Evolutionary conservation across 116 monocot species (phyloP).

Genomic region (Phalaenopsis hybrid): DNA sequence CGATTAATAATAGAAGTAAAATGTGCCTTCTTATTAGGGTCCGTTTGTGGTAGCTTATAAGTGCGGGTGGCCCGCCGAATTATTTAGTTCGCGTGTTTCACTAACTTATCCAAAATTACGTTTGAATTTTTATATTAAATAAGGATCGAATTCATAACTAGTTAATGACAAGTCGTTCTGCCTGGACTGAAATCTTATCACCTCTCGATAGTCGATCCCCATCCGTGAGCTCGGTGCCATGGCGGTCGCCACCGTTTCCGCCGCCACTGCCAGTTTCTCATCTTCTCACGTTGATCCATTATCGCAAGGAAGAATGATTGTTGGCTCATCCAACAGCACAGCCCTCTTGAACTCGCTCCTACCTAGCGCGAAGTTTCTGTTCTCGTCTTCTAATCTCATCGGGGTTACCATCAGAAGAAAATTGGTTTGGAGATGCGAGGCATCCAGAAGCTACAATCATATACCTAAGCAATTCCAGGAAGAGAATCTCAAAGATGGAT

Average conservation of each 20-base stretch:
- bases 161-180: no score
- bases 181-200: not conserved
- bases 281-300: not conserved
- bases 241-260: conserved; percentile 7
- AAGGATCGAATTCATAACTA: no score
- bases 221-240: conserved; percentile 4
- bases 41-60: no score
- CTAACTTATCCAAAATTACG: no score
- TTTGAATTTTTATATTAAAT: no score
- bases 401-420: conserved; percentile 7
- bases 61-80: no score
- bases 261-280: not conserved
- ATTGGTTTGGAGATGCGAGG: conserved; percentile 20
- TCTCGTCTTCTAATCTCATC: not conserved
- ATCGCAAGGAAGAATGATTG: not conserved
- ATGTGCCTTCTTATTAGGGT: no score
- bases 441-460: conserved; percentile 32
- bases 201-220: not conserved
- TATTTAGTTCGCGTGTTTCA: no score
- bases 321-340: not conserved
- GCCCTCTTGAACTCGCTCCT: conserved; percentile 1
- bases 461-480: conserved; percentile 78
- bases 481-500: conserved; percentile 79
- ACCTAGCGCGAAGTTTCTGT: conserved; percentile 8
- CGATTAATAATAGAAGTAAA: no score